These are phyloP conservation scores for Penicillium coffeae DNA, from an alignment of 495 filamentous ascomycete species.

Conservation along the genomic window DNA sequence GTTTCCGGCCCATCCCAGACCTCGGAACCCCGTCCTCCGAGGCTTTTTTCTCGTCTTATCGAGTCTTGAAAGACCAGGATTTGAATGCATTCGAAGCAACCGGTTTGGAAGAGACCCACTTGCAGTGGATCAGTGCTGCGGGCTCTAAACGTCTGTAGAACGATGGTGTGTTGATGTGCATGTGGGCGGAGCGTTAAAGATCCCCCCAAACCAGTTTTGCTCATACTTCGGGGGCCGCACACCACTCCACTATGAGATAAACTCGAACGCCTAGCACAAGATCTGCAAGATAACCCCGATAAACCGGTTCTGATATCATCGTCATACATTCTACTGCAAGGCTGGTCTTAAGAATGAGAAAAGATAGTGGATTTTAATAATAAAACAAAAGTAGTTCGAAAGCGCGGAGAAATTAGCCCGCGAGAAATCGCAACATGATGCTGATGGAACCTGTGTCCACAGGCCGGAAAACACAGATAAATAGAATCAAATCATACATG, in stretches of 20 bases:
- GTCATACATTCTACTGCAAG: too few relatives aligned
- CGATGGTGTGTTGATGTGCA: too few relatives aligned
- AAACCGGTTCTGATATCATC: too few relatives aligned
- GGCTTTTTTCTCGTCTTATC: neutral
- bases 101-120: neutral
- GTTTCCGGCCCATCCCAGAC: too few relatives aligned
- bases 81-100: neutral
- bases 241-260: too few relatives aligned
- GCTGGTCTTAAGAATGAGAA: neutral
- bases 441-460: neutral
- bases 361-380: neutral
- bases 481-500: conserved; percentile 4
- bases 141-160: too few relatives aligned
- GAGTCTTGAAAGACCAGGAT: too few relatives aligned
- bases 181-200: too few relatives aligned
- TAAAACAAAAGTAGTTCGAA: neutral
- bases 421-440: neutral
- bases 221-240: too few relatives aligned
- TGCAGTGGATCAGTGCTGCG: neutral
- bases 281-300: too few relatives aligned
- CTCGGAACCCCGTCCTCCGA: conserved; percentile 14
- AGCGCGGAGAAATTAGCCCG: neutral
- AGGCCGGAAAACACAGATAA: neutral
- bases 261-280: too few relatives aligned
- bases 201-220: too few relatives aligned